A percentile compares a stretch with the other conserved stretches of the same genome.
Conservation (phyloP, 176 grass and related monocot genomes). For the Stipa capillata region DNA sequence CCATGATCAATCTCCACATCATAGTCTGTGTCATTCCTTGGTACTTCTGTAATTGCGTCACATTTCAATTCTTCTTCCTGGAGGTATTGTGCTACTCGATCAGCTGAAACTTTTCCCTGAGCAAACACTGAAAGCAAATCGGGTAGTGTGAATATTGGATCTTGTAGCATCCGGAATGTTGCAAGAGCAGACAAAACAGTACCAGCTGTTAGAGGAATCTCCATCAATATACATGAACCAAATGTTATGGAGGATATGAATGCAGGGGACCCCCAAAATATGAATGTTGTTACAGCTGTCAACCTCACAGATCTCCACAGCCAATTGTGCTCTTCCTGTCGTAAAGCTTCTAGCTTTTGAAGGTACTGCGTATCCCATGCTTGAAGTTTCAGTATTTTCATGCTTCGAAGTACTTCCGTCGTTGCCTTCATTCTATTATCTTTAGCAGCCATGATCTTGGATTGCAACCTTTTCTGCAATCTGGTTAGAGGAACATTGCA, state of each 20-base stretch:
- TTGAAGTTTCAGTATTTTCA: slow-evolving; percentile 97
- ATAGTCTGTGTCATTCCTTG: slow-evolving; percentile 42
- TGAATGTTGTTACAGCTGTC: slow-evolving; percentile 47
- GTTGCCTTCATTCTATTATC: slow-evolving; percentile 94
- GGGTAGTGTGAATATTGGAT: slow-evolving; percentile 82
- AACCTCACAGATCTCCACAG: slow-evolving; percentile 67
- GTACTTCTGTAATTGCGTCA: slow-evolving; percentile 53
- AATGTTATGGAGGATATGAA: slow-evolving; percentile 90
- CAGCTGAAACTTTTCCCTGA: slow-evolving; percentile 94
- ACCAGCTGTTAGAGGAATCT: slow-evolving; percentile 80
- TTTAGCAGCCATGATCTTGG: slow-evolving; percentile 83
- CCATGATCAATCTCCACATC: slow-evolving; percentile 73
- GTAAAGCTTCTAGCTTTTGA: slow-evolving; percentile 70
- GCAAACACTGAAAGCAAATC: slow-evolving; percentile 92
- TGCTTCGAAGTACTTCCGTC: slow-evolving; percentile 87
- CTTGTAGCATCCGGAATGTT: slow-evolving; percentile 97
- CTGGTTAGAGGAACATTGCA: slow-evolving; percentile 85
- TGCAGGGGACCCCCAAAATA: slow-evolving; percentile 89
- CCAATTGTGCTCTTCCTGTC: slow-evolving; percentile 63
- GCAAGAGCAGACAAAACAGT: slow-evolving; percentile 94
- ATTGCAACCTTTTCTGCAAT: slow-evolving; percentile 77
- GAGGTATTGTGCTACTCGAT: slow-evolving; percentile 78
- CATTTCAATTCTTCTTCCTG: slow-evolving; percentile 82
- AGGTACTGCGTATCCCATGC: slow-evolving; percentile 90
- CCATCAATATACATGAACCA: slow-evolving; percentile 76